Evolutionary conservation across 164 flowering plant species (phyloP).

Genomic region (Dillenia suffruticosa): DNA sequence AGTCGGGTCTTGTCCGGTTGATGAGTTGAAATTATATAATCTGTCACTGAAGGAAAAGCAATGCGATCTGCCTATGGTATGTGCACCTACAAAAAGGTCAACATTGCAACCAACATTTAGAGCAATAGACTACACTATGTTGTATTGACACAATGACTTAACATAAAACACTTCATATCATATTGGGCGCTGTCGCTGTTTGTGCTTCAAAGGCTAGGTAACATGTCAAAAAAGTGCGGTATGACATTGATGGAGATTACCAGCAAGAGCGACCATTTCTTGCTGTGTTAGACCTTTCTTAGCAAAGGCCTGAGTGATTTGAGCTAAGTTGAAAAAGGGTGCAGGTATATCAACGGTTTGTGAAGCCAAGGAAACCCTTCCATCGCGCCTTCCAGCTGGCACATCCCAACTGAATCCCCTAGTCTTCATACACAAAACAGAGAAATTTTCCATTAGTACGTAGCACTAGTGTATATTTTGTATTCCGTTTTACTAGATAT

Average conservation of each 20-base stretch:
- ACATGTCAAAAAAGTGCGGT: neutral
- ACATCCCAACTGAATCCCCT: slow-evolving; percentile 12
- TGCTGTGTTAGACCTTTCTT: slow-evolving; percentile 16
- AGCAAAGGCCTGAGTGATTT: slow-evolving; percentile 16
- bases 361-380: slow-evolving; percentile 15
- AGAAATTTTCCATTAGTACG: neutral
- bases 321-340: slow-evolving; percentile 4
- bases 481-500: neutral
- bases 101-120: neutral
- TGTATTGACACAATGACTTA: neutral
- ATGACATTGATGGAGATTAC: slow-evolving; percentile 4
- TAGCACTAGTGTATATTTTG: neutral
- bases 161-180: neutral
- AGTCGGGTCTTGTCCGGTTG: slow-evolving; percentile 15
- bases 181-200: neutral
- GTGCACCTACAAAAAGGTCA: slow-evolving; percentile 14
- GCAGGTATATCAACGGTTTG: slow-evolving; percentile 8
- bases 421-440: neutral
- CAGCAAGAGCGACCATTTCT: slow-evolving; percentile 23
- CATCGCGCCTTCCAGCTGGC: slow-evolving; percentile 28
- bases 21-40: slow-evolving; percentile 14
- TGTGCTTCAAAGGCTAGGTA: neutral
- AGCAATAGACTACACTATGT: neutral
- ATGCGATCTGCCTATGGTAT: slow-evolving; percentile 20
- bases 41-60: slow-evolving; percentile 19